phyloP scores from a whole-genome alignment of 192 early-diverging fungal species.

The Oehlia diaphana region DNA sequence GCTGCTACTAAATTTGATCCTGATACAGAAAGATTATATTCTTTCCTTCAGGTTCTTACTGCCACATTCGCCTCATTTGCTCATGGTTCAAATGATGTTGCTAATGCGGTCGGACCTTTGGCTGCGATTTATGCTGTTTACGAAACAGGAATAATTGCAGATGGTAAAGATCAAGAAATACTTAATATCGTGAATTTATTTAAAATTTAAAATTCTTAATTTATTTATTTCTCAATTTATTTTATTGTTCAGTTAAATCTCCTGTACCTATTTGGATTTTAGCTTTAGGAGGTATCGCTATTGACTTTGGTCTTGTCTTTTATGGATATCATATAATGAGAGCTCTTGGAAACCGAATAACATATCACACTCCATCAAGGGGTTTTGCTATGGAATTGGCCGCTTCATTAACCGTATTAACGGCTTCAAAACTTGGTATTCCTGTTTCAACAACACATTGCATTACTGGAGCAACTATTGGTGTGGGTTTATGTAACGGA shows the following conservation, averaged over 20 bases:
- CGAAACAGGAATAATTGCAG: slow-evolving; percentile 32
- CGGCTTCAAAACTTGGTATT: slow-evolving; percentile 74
- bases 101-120: slow-evolving; percentile 83
- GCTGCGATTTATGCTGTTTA: slow-evolving; percentile 74
- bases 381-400: slow-evolving; percentile 83
- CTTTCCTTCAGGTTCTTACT: slow-evolving; percentile 79
- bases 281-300: slow-evolving; percentile 58
- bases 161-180: slow-evolving; percentile 49
- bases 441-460: slow-evolving; percentile 91
- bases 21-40: slow-evolving; percentile 80
- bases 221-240: too few relatives aligned
- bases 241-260: too few relatives aligned
- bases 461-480: slow-evolving; percentile 77
- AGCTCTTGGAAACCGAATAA: slow-evolving; percentile 79
- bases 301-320: slow-evolving; percentile 73
- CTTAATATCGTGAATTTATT: not conserved
- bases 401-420: slow-evolving; percentile 77
- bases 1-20: slow-evolving; percentile 68
- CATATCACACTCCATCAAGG: slow-evolving; percentile 78
- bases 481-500: slow-evolving; percentile 67
- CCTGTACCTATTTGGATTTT: too few relatives aligned
- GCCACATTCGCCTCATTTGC: slow-evolving; percentile 83
- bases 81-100: slow-evolving; percentile 86
- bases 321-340: slow-evolving; percentile 78
- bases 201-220: too few relatives aligned